phyloP scores from a whole-genome alignment of 2,329 filamentous ascomycete genomes.

The Mycosphaerella sp. region DNA sequence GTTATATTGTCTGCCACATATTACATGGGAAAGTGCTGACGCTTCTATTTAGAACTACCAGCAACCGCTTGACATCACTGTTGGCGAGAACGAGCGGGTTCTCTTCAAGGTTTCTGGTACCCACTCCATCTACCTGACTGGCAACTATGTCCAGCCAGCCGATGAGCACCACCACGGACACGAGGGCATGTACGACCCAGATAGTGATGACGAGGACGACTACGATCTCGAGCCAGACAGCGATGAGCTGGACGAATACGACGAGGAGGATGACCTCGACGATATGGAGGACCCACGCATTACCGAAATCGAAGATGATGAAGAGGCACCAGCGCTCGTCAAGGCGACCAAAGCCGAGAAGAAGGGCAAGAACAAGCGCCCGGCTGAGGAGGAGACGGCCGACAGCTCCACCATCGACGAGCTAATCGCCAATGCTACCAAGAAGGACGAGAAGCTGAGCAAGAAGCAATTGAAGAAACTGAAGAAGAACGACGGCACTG shows the following conservation, averaged over 20 bases:
- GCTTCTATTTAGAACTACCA: conserved; percentile 69
- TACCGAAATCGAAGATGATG: conserved; percentile 24
- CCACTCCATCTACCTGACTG: conserved; percentile 85
- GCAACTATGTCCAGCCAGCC: conserved; percentile 81
- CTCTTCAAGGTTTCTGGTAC: conserved; percentile 90
- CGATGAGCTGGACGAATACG: conserved; percentile 60
- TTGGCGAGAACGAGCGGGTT: conserved; percentile 80
- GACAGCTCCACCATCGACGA: conserved; percentile 64
- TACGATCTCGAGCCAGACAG: conserved; percentile 77
- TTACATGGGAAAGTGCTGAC: conserved; percentile 27
- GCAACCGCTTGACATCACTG: conserved; percentile 87
- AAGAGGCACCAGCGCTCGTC: conserved; percentile 52
- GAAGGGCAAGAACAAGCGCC: conserved; percentile 90
- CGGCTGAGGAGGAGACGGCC: conserved; percentile 61
- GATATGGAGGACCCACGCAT: conserved; percentile 23
- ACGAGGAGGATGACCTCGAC: conserved; percentile 28
- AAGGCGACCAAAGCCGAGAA: conserved; percentile 63
- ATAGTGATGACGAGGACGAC: conserved; percentile 56
- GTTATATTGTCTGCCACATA: conserved; percentile 24
- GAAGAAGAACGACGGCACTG: conserved; percentile 96
- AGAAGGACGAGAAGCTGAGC: conserved; percentile 65
- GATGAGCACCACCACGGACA: conserved; percentile 53
- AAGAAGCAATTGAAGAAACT: conserved; percentile 98
- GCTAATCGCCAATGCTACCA: conserved; percentile 67
- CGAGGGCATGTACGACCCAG: conserved; percentile 56